These are phyloP conservation scores for Pleurotus ostreatus DNA, from an alignment of 768 basidiomycete genomes.

Conservation along the genomic window DNA sequence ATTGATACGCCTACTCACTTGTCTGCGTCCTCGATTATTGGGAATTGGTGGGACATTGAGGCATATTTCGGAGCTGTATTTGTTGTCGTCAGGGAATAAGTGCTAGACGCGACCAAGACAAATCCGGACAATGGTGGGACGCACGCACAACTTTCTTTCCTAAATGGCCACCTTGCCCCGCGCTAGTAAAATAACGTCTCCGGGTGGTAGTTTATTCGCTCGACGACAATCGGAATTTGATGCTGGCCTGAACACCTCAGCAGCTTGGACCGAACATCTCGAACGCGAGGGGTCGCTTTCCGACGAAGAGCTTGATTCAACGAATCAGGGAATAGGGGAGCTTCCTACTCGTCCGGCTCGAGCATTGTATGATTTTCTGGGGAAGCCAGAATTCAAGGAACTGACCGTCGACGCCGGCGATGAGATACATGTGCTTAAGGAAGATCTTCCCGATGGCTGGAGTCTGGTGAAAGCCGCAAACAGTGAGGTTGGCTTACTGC, in stretches of 20 bases:
- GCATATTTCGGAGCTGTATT: background rate
- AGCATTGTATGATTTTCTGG: slow-evolving; percentile 71
- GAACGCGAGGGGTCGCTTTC: slow-evolving; percentile 46
- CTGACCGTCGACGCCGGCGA: slow-evolving; percentile 67
- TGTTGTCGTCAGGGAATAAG: background rate
- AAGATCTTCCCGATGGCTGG: slow-evolving; percentile 76
- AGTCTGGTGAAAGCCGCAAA: slow-evolving; percentile 58
- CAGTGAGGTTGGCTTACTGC: slow-evolving; percentile 68
- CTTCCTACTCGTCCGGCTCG: slow-evolving; percentile 45
- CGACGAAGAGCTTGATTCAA: slow-evolving; percentile 42
- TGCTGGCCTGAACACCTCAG: slow-evolving; percentile 72
- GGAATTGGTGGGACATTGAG: slow-evolving; percentile 7
- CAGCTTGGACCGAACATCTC: slow-evolving; percentile 70
- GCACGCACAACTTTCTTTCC: background rate
- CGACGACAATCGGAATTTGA: slow-evolving; percentile 56
- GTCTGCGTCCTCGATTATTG: slow-evolving; percentile 1
- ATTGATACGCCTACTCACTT: background rate
- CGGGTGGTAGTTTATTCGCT: slow-evolving; percentile 10
- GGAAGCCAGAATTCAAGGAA: slow-evolving; percentile 72
- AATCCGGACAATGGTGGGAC: slow-evolving; percentile 1
- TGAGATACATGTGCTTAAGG: slow-evolving; percentile 64
- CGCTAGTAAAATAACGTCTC: slow-evolving; percentile 21
- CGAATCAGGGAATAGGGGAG: slow-evolving; percentile 27
- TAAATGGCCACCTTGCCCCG: slow-evolving; percentile 34
- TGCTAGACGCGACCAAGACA: background rate